These are phyloP conservation scores for Clonostachys rosea DNA, from an alignment of 2,329 filamentous ascomycete species.

Conservation along the genomic window DNA sequence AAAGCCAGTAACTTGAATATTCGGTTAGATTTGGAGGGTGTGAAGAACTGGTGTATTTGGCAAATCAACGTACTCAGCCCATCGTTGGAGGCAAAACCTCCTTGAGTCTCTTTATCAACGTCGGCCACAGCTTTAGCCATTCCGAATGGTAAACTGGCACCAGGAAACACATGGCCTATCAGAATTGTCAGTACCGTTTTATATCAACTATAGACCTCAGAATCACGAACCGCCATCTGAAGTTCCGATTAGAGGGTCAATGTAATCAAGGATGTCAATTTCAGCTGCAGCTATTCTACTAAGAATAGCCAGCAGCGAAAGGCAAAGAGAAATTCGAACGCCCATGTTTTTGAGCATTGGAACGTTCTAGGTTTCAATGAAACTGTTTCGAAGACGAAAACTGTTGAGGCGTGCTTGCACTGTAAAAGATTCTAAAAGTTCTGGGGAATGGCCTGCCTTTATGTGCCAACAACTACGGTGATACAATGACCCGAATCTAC, in stretches of 20 bases:
- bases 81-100: conserved; percentile 4
- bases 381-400: no score
- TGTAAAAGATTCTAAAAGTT: no score
- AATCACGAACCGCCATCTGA: conserved; percentile 1
- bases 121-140: conserved; percentile 57
- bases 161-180: conserved; percentile 35
- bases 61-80: neutral
- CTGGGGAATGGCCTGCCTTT: no score
- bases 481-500: no score
- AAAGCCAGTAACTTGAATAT: conserved; percentile 16
- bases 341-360: no score
- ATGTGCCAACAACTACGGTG: no score
- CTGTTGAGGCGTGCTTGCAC: no score
- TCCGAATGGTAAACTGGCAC: conserved; percentile 36
- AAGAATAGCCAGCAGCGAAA: no score
- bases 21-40: neutral
- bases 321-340: no score
- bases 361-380: no score
- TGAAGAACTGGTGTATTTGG: neutral
- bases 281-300: no score
- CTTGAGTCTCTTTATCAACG: conserved; percentile 28
- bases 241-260: conserved; percentile 3
- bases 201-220: neutral
- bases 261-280: neutral
- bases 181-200: neutral